Evolutionary conservation across 352 stramenopile genomes (phyloP), one percentile per base, ranked within the genome.

Genomic region (Elongisporangium anandrum): DNA sequence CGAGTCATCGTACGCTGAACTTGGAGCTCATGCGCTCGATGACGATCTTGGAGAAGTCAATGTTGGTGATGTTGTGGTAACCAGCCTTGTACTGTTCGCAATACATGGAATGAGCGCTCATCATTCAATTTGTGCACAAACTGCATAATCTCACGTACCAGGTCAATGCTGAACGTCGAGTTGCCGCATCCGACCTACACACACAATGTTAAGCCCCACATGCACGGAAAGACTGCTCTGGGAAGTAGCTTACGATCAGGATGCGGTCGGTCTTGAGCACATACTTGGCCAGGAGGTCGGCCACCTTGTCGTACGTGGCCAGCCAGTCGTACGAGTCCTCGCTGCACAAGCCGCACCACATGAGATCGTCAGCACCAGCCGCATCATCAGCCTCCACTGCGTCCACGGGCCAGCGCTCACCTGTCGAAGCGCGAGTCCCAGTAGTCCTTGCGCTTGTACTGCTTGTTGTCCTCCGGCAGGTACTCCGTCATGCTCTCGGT

Each of bases 251-350:
- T 60, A 81, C 77, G 61, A 87, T 72, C 12, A 87, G 60, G 49
- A 87, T 78, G 54, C 75, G 72, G 58, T 75, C 64, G 47, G 65
- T 65, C 10, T 61, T 70, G 51, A 60, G 54, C 19, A 87, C 69
- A 66, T 77, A 77, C 52, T 73, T 63, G 47, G 20, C 47, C 47
- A 91, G 45, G 45, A 82, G 51, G 56, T 68, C 60, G 4, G 67
- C 69, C 41, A 90, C 66, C 23, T 83, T 74, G 13, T 81, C 65
- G 56, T 73, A 92, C 23, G 63, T 57, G 2, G 78, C 73, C 29
- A 94, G 60, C 85, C 85, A 94, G 71, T 94, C 85, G 69, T 90
- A 94, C 57, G 66, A 77, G 48, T 89, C 79, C 52, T 94, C 85
- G 24, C 77, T 87, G 48, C 16, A 22, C 17, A 22, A 51, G 47